Evolutionary conservation across 2,329 filamentous ascomycete genomes (phyloP), one percentile per base, ranked within the genome.

Genomic region (Monilinia vaccinii-corymbosi): DNA sequence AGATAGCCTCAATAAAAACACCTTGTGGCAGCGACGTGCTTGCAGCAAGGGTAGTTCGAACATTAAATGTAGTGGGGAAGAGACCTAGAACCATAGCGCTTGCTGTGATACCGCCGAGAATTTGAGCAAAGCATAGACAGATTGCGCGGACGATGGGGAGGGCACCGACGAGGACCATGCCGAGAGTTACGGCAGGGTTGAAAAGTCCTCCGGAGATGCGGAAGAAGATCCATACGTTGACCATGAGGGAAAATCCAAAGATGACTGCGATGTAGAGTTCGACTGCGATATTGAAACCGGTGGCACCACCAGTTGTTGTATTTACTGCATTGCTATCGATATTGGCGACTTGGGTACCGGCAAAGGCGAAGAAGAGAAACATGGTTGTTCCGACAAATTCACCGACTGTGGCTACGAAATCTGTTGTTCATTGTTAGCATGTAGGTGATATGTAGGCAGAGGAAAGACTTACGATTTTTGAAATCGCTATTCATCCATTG

Each of bases 221-320:
- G 68, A 76, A 81, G 68, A 81, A 81, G 3, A 80, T 75, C 79
- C 80, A 82, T 4, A 78, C 78, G 63, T 81, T 82, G 62, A 79
- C 79, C 31, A 76, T 76, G 52, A 82, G 71, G 3, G 62, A 68
- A 62, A 69, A 73, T 11, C 72, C 72, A 46, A 73, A 73, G 9
- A 67, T 68, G 4, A 72, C 44, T 13, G 65, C 58, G 44, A 67
- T 66, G 63, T 74, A 76, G 13, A 75, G 69, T 46, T 74, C 70
- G 4, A 76, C 75, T 51, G 75, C 74, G 0, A 77, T 13, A 8
- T 45, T 61, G 28, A 57, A 52, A 4, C 57, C 56, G 25, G 55
- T 38, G 5, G 56, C 50, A n/a, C 21, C 49, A 18, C 49, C 49
- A 6, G 44, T 61, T 1, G 59, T 51, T 9, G 53, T 51, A 4